These are phyloP conservation scores for Aurantiochytrium sp. DNA, from an alignment of 108 stramenopile genomes.

Conservation along the genomic window DNA sequence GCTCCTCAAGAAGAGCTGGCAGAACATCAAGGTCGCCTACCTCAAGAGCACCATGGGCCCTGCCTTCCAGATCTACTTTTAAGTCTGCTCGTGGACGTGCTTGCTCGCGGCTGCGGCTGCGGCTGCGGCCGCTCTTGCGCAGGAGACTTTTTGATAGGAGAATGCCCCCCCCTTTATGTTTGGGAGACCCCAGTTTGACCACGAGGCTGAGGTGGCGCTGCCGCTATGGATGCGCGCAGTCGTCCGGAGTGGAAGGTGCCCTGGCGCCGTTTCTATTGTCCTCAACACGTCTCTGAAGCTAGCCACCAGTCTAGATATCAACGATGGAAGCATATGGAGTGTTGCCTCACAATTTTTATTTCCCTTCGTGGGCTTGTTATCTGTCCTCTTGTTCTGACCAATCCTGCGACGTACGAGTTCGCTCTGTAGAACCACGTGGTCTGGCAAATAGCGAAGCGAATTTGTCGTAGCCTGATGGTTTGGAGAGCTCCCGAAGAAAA, in stretches of 20 bases:
- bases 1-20: slow-evolving; percentile 99
- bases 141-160: neutral
- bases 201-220: slow-evolving; percentile 15
- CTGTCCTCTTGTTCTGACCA: no score
- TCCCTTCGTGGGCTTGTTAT: no score
- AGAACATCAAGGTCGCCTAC: slow-evolving; percentile 98
- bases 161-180: neutral
- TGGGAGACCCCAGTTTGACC: slow-evolving; percentile 20
- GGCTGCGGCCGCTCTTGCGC: neutral
- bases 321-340: no score
- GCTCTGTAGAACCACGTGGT: no score
- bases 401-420: no score
- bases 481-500: no score
- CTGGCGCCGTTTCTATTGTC: no score
- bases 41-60: slow-evolving; percentile 99
- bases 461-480: no score
- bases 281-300: no score
- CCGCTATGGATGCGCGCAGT: neutral
- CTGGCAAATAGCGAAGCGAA: no score
- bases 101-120: neutral
- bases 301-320: no score
- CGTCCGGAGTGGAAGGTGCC: neutral
- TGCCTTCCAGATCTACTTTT: slow-evolving; percentile 95
- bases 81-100: slow-evolving; percentile 21
- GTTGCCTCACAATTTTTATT: no score